A percentile compares a stretch with the other conserved stretches of the same genome.
Conservation (phyloP, 176 grass and related monocot species). For the Cocos nucifera region DNA sequence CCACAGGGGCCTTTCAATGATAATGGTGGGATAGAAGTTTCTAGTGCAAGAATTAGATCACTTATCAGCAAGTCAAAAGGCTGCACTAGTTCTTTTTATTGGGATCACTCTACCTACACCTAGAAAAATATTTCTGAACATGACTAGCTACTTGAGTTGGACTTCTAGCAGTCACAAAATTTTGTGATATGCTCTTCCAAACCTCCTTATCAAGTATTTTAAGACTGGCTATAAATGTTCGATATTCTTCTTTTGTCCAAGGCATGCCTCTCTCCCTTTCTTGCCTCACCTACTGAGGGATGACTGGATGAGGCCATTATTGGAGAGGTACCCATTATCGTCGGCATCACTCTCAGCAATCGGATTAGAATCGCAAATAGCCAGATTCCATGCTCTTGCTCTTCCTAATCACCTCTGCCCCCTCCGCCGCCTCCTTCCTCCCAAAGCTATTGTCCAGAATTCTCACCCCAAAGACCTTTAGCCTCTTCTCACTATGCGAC, state of each 20-base stretch:
- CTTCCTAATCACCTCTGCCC: slow-evolving; percentile 57
- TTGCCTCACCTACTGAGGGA: slow-evolving; percentile 15
- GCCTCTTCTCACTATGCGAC: too few species aligned
- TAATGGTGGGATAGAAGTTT: slow-evolving; percentile 30
- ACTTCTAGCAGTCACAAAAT: slow-evolving; percentile 56
- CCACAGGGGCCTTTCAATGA: slow-evolving; percentile 35
- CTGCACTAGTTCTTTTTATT: slow-evolving; percentile 61
- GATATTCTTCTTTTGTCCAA: slow-evolving; percentile 72
- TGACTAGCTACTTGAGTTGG: slow-evolving; percentile 73
- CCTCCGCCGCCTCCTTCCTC: neutral
- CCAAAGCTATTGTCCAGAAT: neutral
- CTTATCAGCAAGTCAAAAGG: slow-evolving; percentile 42
- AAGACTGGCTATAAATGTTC: slow-evolving; percentile 53
- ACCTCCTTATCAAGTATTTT: slow-evolving; percentile 61
- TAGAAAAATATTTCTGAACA: slow-evolving; percentile 29
- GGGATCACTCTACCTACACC: slow-evolving; percentile 47
- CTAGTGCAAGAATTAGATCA: slow-evolving; percentile 22
- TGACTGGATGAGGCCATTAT: too few species aligned
- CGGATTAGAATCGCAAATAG: neutral
- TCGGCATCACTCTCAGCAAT: slow-evolving; percentile 7
- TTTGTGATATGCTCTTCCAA: slow-evolving; percentile 58
- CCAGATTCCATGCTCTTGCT: slow-evolving; percentile 30
- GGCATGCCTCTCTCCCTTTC: slow-evolving; percentile 40
- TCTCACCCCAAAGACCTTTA: too few species aligned
- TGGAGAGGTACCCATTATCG: slow-evolving; percentile 41